Conservation (phyloP, 306 rosid genomes). For the Glycine latifolia region DNA sequence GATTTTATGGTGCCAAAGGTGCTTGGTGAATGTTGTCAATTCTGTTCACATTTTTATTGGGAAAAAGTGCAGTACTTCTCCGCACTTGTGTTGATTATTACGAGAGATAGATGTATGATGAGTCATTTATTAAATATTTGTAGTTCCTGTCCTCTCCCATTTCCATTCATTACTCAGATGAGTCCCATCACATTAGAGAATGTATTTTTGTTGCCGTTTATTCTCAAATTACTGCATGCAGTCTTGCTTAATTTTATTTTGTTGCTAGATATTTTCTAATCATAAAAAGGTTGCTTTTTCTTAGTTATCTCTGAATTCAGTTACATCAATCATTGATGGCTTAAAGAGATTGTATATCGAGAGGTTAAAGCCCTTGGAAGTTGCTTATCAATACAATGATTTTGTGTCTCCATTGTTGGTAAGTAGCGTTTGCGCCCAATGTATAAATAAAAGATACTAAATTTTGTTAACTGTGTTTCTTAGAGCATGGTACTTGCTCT, state of each 20-base stretch:
- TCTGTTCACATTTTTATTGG: no score
- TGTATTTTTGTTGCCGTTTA: neutral
- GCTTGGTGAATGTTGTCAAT: no score
- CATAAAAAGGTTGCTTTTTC: constrained; percentile 30
- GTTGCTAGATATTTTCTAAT: constrained; percentile 19
- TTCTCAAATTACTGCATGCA: constrained; percentile 23
- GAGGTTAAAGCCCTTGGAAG: constrained; percentile 89
- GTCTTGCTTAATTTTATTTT: constrained; percentile 28
- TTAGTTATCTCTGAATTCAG: constrained; percentile 72
- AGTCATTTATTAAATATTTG: no score
- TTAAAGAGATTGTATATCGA: constrained; percentile 80
- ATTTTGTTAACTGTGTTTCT: neutral
- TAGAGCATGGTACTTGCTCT: constrained; percentile 11
- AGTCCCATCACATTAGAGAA: neutral
- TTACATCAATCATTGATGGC: constrained; percentile 90
- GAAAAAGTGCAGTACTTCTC: no score
- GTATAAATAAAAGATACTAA: constrained; percentile 12
- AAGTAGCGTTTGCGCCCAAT: constrained; percentile 46
- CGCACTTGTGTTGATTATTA: no score
- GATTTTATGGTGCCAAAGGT: no score
- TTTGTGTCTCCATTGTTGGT: constrained; percentile 83
- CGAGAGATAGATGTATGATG: no score
- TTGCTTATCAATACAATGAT: constrained; percentile 78
- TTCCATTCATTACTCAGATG: no score
- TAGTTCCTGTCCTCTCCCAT: no score